These are phyloP conservation scores for Pseudogymnoascus sp. DNA, from an alignment of 2,329 filamentous ascomycete species.

Conservation along the genomic window DNA sequence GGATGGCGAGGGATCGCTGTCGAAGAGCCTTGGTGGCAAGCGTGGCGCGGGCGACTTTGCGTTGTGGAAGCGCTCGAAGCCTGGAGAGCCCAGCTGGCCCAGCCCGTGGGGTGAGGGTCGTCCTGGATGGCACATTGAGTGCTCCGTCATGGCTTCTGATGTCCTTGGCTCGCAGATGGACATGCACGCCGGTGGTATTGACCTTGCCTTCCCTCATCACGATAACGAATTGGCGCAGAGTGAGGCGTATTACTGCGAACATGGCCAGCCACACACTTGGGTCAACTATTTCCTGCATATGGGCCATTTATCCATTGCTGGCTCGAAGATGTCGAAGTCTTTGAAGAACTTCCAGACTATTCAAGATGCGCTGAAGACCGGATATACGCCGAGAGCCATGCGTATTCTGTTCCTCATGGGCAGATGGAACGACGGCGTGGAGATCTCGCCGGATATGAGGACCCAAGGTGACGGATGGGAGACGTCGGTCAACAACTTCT, in stretches of 20 bases:
- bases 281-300: slow-evolving; percentile 95
- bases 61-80: slow-evolving; percentile 87
- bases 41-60: slow-evolving; percentile 78
- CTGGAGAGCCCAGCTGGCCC: slow-evolving; percentile 84
- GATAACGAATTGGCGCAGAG: slow-evolving; percentile 89
- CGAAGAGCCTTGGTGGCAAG: slow-evolving; percentile 57
- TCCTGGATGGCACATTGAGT: slow-evolving; percentile 96
- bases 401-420: slow-evolving; percentile 83
- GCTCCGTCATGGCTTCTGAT: slow-evolving; percentile 89
- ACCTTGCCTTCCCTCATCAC: slow-evolving; percentile 85
- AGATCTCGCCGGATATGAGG: slow-evolving; percentile 79
- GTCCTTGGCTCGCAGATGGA: slow-evolving; percentile 81
- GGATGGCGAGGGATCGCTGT: slow-evolving; percentile 82
- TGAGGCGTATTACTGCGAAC: slow-evolving; percentile 62
- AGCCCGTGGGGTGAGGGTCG: slow-evolving; percentile 82
- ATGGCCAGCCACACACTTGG: slow-evolving; percentile 59
- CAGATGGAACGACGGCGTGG: slow-evolving; percentile 83
- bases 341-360: slow-evolving; percentile 96
- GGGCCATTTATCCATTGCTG: slow-evolving; percentile 83
- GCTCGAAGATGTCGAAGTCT: slow-evolving; percentile 93
- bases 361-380: slow-evolving; percentile 63
- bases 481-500: slow-evolving; percentile 63
- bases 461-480: slow-evolving; percentile 73
- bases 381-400: slow-evolving; percentile 71
- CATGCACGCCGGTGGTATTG: slow-evolving; percentile 87